Evolutionary conservation across 164 flowering plant species (phyloP).

Genomic region (Umbilicus rupestris): DNA sequence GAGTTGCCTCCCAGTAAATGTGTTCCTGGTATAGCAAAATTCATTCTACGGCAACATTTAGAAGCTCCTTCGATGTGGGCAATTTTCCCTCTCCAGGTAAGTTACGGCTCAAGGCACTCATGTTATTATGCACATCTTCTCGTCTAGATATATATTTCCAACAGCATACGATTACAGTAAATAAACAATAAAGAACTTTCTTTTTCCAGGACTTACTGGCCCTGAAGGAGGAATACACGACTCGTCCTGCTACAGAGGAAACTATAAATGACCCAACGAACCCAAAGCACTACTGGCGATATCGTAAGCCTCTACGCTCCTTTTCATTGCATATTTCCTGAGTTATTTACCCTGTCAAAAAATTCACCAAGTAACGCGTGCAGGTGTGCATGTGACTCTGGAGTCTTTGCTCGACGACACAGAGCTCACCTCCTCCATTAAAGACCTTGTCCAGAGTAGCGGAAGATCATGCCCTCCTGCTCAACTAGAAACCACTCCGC

Average conservation of each 20-base stretch:
- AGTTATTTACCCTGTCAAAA: background rate
- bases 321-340: background rate
- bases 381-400: constrained; percentile 80
- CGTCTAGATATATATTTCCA: background rate
- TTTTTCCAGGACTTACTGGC: constrained; percentile 68
- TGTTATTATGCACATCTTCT: background rate
- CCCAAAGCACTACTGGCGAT: constrained; percentile 99
- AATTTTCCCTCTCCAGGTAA: constrained; percentile 95
- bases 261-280: constrained; percentile 94
- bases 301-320: constrained; percentile 39
- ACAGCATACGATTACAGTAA: background rate
- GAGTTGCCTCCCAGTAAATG: constrained; percentile 63
- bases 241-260: constrained; percentile 86
- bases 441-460: constrained; percentile 50
- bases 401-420: constrained; percentile 62
- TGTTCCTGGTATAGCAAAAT: constrained; percentile 65
- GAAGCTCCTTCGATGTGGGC: constrained; percentile 99
- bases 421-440: constrained; percentile 44
- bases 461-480: constrained; percentile 56
- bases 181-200: too few species aligned
- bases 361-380: background rate
- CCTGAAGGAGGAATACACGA: constrained; percentile 71
- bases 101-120: background rate
- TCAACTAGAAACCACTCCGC: background rate
- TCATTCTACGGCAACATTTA: constrained; percentile 63